These are phyloP conservation scores for Debaryomyces subglobosus DNA, from an alignment of 1,139 yeast genomes.

Conservation along the genomic window DNA sequence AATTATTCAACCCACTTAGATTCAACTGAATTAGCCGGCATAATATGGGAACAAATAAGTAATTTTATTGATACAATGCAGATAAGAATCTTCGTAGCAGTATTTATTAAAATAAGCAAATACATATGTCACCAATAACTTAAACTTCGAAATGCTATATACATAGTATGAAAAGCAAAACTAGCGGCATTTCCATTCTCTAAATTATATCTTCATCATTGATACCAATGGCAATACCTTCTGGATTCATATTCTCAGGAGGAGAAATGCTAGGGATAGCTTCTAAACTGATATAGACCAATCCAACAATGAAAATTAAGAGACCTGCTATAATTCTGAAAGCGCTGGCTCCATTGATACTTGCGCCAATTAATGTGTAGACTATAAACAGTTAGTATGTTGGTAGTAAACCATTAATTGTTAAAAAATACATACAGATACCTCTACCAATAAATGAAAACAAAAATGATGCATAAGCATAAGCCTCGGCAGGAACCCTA, in stretches of 20 bases:
- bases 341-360: constrained; percentile 61
- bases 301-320: constrained; percentile 59
- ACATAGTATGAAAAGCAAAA: neutral
- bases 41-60: neutral
- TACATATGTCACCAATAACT: neutral
- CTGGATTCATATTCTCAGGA: constrained; percentile 72
- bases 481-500: constrained; percentile 66
- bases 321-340: constrained; percentile 59
- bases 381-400: constrained; percentile 37
- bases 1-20: neutral
- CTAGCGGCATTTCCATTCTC: neutral
- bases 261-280: constrained; percentile 71
- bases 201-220: constrained; percentile 47
- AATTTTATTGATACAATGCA: neutral
- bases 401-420: neutral
- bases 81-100: neutral
- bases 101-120: neutral
- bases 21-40: neutral
- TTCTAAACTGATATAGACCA: constrained; percentile 62
- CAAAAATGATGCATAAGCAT: constrained; percentile 75
- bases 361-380: constrained; percentile 67
- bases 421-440: constrained; percentile 45
- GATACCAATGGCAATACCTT: constrained; percentile 49
- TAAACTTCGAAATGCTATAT: neutral
- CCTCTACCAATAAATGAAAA: constrained; percentile 89